These are phyloP conservation scores for Bocquillonia castaneifolia DNA, from an alignment of 441 rosid species.

Conservation along the genomic window DNA sequence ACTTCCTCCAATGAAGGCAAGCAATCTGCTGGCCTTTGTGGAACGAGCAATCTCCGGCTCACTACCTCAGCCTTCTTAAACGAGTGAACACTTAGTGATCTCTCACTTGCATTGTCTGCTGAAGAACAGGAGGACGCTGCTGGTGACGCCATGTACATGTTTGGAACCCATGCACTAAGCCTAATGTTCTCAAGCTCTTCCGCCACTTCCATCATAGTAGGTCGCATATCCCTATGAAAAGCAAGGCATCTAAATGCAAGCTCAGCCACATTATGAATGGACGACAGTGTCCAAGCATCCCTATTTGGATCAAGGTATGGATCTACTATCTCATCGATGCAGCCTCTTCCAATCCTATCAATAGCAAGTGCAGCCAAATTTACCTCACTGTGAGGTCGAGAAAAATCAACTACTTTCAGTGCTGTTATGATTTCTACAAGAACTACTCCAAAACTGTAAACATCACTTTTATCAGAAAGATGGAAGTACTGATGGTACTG, in stretches of 20 bases:
- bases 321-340: conserved; percentile 72
- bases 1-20: conserved; percentile 42
- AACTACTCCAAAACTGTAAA: conserved; percentile 92
- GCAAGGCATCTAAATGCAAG: conserved; percentile 89
- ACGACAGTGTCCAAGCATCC: conserved; percentile 70
- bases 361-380: conserved; percentile 77
- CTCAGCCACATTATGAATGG: conserved; percentile 68
- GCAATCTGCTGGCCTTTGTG: conserved; percentile 34
- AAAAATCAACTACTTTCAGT: conserved; percentile 73
- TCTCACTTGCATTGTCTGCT: conserved; percentile 41
- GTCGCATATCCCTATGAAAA: conserved; percentile 81
- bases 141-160: conserved; percentile 51
- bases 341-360: conserved; percentile 73
- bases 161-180: conserved; percentile 55
- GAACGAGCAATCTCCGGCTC: conserved; percentile 44
- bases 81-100: conserved; percentile 29
- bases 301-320: conserved; percentile 47
- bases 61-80: conserved; percentile 31
- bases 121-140: conserved; percentile 41
- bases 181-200: conserved; percentile 66
- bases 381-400: conserved; percentile 65
- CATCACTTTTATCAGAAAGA: conserved; percentile 92
- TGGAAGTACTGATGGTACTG: conserved; percentile 90
- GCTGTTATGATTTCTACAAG: conserved; percentile 78
- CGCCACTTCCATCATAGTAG: conserved; percentile 75